A percentile compares a stretch with the other conserved stretches of the same genome.
phyloP scores from a whole-genome alignment of 2,329 filamentous ascomycete species.

The Hymenoscyphus fraxineus region DNA sequence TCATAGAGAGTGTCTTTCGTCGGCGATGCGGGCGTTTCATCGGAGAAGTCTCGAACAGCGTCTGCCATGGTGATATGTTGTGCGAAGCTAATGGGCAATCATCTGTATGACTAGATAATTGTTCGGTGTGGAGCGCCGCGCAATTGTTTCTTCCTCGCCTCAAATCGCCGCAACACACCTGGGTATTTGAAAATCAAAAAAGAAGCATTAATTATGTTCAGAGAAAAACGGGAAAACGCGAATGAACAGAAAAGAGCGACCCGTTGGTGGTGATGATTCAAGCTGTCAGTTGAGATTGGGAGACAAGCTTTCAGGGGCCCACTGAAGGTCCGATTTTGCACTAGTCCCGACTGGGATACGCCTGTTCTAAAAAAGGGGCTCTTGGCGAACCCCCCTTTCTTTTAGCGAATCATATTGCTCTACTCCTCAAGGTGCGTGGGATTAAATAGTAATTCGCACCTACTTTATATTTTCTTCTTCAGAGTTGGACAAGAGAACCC shows the following conservation, averaged over 20 bases:
- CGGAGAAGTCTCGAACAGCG: conserved; percentile 8
- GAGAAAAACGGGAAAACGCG: background rate
- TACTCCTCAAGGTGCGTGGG: background rate
- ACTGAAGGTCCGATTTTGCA: background rate
- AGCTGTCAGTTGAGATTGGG: background rate
- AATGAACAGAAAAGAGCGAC: background rate
- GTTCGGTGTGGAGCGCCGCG: background rate
- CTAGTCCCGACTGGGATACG: background rate
- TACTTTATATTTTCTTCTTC: background rate
- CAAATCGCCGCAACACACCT: background rate
- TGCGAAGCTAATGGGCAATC: background rate
- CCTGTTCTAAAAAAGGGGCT: background rate
- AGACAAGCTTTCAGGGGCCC: background rate
- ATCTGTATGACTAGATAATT: background rate
- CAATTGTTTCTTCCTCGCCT: background rate
- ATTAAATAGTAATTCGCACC: background rate
- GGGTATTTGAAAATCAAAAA: background rate
- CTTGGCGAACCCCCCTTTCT: background rate
- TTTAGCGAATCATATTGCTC: conserved; percentile 1
- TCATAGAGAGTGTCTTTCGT: conserved; percentile 20
- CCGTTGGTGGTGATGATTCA: background rate
- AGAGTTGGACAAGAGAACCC: background rate
- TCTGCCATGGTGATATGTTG: conserved; percentile 2
- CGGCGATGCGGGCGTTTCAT: background rate
- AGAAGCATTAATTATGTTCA: background rate